These are phyloP conservation scores for Nothomitra cinnamomea DNA, from an alignment of 2,329 filamentous ascomycete species.

Conservation along the genomic window DNA sequence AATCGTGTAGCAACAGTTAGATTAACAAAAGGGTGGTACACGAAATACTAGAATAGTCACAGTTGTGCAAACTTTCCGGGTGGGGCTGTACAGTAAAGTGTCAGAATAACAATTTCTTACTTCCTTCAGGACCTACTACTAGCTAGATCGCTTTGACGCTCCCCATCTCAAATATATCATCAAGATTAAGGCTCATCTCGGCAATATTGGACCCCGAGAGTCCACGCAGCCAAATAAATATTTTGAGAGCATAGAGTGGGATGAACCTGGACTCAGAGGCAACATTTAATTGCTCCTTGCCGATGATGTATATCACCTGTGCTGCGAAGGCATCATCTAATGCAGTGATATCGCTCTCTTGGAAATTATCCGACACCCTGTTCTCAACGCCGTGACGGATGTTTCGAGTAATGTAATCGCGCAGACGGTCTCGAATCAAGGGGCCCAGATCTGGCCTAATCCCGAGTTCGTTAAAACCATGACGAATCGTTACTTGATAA, in stretches of 20 bases:
- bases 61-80: no score
- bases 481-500: slow-evolving; percentile 51
- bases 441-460: slow-evolving; percentile 45
- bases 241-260: slow-evolving; percentile 20
- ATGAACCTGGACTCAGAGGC: slow-evolving; percentile 22
- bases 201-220: slow-evolving; percentile 23
- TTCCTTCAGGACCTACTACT: no score
- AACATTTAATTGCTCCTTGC: slow-evolving; percentile 44
- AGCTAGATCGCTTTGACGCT: slow-evolving; percentile 22
- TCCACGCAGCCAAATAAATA: slow-evolving; percentile 23
- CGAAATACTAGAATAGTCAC: not conserved
- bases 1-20: not conserved
- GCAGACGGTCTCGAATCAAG: slow-evolving; percentile 42
- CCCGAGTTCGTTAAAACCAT: slow-evolving; percentile 58
- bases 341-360: slow-evolving; percentile 2
- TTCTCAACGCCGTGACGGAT: slow-evolving; percentile 11
- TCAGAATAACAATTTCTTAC: no score
- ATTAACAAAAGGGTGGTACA: not conserved
- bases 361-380: not conserved
- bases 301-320: slow-evolving; percentile 18
- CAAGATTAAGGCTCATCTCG: slow-evolving; percentile 21
- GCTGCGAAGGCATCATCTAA: not conserved
- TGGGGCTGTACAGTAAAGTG: no score
- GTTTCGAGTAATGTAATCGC: slow-evolving; percentile 32
- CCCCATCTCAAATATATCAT: slow-evolving; percentile 24